Conservation (phyloP, 208 protist genomes). For the Leishmania turanica region DNA sequence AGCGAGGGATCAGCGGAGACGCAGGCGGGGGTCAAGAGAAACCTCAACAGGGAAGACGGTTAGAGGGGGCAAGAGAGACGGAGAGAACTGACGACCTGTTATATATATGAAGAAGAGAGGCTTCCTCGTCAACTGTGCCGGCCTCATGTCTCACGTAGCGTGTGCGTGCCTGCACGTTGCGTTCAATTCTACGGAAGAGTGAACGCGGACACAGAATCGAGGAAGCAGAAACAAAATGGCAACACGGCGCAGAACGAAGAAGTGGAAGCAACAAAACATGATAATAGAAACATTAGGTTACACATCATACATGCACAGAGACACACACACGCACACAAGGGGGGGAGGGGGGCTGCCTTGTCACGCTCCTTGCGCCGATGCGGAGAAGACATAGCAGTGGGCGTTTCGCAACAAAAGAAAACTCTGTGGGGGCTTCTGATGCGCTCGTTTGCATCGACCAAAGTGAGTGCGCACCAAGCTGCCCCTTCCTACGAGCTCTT, state of each 20-base stretch:
- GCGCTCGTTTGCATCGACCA: background rate
- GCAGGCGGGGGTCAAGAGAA: background rate
- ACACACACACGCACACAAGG: background rate
- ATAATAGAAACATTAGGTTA: too few relatives aligned
- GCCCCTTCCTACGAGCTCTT: constrained; percentile 20
- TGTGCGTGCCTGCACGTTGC: background rate
- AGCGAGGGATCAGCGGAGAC: background rate
- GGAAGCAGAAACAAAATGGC: background rate
- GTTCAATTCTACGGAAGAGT: background rate
- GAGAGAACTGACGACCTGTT: background rate
- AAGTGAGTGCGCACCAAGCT: background rate
- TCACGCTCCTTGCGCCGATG: background rate
- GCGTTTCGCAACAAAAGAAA: background rate
- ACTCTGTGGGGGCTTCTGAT: background rate
- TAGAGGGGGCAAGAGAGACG: background rate
- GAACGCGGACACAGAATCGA: background rate
- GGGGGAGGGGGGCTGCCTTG: background rate
- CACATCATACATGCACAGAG: background rate
- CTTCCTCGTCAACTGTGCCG: background rate
- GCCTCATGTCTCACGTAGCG: background rate
- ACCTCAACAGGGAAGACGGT: background rate
- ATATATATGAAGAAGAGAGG: background rate
- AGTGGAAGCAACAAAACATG: background rate
- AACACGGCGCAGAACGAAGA: background rate
- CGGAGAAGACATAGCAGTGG: background rate